Percentiles rank a stretch among this genome's conserved stretches.
These are phyloP conservation scores for Hyaloscypha variabilis DNA, from an alignment of 495 filamentous ascomycete genomes.

Conservation along the genomic window DNA sequence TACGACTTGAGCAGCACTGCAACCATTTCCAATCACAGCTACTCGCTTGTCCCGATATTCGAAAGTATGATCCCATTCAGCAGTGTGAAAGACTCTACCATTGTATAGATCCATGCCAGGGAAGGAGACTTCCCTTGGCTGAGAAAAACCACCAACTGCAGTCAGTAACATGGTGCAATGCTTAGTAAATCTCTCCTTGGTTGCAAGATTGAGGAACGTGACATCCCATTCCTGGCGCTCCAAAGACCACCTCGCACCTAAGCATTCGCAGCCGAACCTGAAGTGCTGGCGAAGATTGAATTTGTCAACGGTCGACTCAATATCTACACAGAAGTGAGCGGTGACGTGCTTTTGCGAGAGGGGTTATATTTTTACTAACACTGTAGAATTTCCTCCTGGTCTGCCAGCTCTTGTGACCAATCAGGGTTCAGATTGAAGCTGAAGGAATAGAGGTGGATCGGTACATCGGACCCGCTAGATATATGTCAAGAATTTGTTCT, in stretches of 20 bases:
- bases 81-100: slow-evolving; percentile 60
- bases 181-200: slow-evolving; percentile 31
- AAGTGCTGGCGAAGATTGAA: background rate
- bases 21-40: slow-evolving; percentile 64
- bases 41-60: slow-evolving; percentile 55
- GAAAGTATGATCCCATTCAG: slow-evolving; percentile 54
- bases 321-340: background rate
- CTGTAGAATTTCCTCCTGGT: slow-evolving; percentile 32
- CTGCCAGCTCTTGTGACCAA: slow-evolving; percentile 35
- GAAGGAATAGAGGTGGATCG: slow-evolving; percentile 35
- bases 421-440: slow-evolving; percentile 36
- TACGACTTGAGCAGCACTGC: slow-evolving; percentile 50
- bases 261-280: background rate
- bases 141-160: slow-evolving; percentile 30
- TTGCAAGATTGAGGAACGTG: background rate
- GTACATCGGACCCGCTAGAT: slow-evolving; percentile 33
- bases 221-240: background rate
- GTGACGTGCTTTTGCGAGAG: background rate
- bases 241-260: background rate
- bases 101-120: slow-evolving; percentile 56
- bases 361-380: slow-evolving; percentile 14
- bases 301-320: background rate
- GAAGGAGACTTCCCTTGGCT: slow-evolving; percentile 40
- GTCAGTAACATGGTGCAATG: slow-evolving; percentile 21
- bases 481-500: background rate